Evolutionary conservation across 768 basidiomycete genomes (phyloP).

Genomic region (Naganishia onofrii): DNA sequence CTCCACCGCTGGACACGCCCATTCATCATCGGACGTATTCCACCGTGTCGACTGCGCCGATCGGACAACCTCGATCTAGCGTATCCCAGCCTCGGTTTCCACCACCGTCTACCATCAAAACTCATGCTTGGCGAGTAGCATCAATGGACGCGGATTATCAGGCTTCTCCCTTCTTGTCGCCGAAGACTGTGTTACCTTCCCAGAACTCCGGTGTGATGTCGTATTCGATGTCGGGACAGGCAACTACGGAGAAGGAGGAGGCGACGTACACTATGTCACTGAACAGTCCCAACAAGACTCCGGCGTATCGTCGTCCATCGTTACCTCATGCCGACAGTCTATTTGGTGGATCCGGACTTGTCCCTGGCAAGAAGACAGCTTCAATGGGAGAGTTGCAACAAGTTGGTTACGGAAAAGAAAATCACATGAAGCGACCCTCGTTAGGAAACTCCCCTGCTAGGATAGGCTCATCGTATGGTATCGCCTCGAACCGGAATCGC

Average conservation of each 20-base stretch:
- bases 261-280: slow-evolving; percentile 19
- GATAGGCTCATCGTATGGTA: slow-evolving; percentile 3
- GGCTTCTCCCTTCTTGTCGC: slow-evolving; percentile 18
- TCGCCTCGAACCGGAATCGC: slow-evolving; percentile 1
- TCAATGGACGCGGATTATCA: slow-evolving; percentile 24
- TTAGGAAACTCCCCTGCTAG: slow-evolving; percentile 12
- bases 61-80: not conserved
- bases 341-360: slow-evolving; percentile 15
- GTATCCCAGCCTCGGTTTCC: slow-evolving; percentile 20
- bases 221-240: not conserved
- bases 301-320: slow-evolving; percentile 16
- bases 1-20: slow-evolving; percentile 29
- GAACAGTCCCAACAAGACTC: not conserved
- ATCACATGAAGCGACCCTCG: slow-evolving; percentile 17
- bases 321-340: slow-evolving; percentile 20
- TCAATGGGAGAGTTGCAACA: slow-evolving; percentile 22
- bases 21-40: slow-evolving; percentile 14
- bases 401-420: slow-evolving; percentile 10
- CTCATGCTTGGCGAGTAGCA: slow-evolving; percentile 20
- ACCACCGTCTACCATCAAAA: slow-evolving; percentile 19
- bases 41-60: not conserved
- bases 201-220: not conserved
- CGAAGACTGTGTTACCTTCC: not conserved
- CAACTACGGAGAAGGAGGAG: slow-evolving; percentile 7
- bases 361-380: slow-evolving; percentile 11